Base-by-base conservation (phyloP, 1,284 basidiomycete genomes). In the Entoloma clypeatum region DNA sequence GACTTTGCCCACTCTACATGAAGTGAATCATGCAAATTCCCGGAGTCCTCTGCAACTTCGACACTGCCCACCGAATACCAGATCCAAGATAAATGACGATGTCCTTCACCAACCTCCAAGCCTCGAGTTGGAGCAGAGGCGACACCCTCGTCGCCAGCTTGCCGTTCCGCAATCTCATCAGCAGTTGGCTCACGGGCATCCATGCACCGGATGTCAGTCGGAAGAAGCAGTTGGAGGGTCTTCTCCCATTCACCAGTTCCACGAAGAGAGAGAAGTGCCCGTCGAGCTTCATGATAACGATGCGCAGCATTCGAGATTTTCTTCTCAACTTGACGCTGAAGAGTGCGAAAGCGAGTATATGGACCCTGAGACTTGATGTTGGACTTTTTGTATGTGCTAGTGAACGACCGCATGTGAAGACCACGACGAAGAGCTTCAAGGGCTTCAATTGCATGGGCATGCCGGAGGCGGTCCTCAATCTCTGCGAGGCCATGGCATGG, bases 1-100 rank as follows among this genome's bases (percentile, higher is more conserved):
- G 38, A 17, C 24, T 41, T 40, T 9, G 29, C 13, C 43, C 43
- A 46, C 25, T 46, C 40, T 19, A 46, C 21, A 5, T 31, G 24
- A 14, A 37, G 16, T 16, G 21, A 14, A n/a, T 31, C 25, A 35
- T 28, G 24, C 4, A 35, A 29, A 23, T 9, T 13, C 11, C 25
- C 34, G 10, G 22, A 19, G 25, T 39, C 27, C 11, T 31, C 10
- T 16, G 22, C 34, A 16, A 42, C n/a, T 22, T 36, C 40, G 9
- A 7, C 24, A 22, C 28, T 13, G n/a, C 19, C 33, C 11, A 34
- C 25, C 19, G 5, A 21, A n/a, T 13, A 35, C 35, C 35, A 38
- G 18, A 43, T 38, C 30, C 16, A 35, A 22, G 28, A 44, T 8
- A 21, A 24, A 14, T 5, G 7, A n/a, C 34, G 14, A 24, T 21